Evolutionary conservation across 2,329 filamentous ascomycete genomes (phyloP).

Genomic region (Cladosporium sp.): DNA sequence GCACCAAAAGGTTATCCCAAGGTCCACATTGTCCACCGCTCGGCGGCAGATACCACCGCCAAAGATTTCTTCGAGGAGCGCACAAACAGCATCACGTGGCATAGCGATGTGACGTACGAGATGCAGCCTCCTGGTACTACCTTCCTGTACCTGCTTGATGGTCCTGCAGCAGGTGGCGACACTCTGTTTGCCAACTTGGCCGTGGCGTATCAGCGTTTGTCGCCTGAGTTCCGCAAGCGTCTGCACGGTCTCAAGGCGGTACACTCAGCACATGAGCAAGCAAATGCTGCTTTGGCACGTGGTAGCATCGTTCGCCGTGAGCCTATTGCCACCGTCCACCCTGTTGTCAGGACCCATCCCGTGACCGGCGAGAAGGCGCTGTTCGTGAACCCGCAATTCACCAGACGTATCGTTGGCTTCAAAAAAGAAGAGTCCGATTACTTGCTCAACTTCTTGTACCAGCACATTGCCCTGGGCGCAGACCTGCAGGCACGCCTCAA

Average conservation of each 20-base stretch:
- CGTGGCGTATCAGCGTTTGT: slow-evolving; percentile 76
- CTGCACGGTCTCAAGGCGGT: slow-evolving; percentile 76
- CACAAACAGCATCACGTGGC: slow-evolving; percentile 75
- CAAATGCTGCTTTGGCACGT: slow-evolving; percentile 60
- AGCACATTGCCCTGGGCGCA: slow-evolving; percentile 67
- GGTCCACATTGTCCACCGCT: slow-evolving; percentile 74
- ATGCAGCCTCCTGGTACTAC: slow-evolving; percentile 84
- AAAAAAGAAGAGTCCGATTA: slow-evolving; percentile 84
- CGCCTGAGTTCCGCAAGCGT: slow-evolving; percentile 71
- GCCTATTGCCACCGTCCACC: slow-evolving; percentile 70
- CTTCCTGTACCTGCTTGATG: slow-evolving; percentile 83
- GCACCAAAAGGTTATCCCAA: slow-evolving; percentile 70
- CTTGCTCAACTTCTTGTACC: slow-evolving; percentile 71
- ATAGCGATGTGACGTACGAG: slow-evolving; percentile 85
- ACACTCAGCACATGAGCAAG: slow-evolving; percentile 78
- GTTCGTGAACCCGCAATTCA: slow-evolving; percentile 81
- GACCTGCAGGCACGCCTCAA: slow-evolving; percentile 72
- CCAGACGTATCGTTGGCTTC: slow-evolving; percentile 71
- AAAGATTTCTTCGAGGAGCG: slow-evolving; percentile 62
- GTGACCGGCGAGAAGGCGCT: slow-evolving; percentile 77
- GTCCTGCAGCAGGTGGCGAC: slow-evolving; percentile 74
- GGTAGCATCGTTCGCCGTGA: slow-evolving; percentile 72
- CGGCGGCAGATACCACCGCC: slow-evolving; percentile 58
- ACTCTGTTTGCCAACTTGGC: slow-evolving; percentile 77
- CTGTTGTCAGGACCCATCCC: slow-evolving; percentile 76